phyloP scores from a whole-genome alignment of 768 basidiomycete genomes.

The Tulasnella sp. region DNA sequence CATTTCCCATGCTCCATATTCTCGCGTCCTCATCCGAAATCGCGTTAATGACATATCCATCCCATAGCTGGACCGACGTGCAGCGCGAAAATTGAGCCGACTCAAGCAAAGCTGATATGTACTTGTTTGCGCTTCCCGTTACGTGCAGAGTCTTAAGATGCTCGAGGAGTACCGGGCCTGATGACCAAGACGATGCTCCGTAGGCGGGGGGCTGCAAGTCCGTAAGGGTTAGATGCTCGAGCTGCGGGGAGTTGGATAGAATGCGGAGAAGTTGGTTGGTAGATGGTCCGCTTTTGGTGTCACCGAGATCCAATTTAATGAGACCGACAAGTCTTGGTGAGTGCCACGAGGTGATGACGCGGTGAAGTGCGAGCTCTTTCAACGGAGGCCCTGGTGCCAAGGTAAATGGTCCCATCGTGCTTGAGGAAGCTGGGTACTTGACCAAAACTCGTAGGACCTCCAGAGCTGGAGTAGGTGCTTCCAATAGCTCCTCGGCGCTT shows the following conservation, averaged over 20 bases:
- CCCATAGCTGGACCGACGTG: neutral
- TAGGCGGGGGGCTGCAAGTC: neutral
- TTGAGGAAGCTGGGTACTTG: neutral
- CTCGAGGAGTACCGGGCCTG: neutral
- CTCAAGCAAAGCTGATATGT: neutral
- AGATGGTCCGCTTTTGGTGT: neutral
- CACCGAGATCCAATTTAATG: neutral
- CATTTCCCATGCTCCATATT: neutral
- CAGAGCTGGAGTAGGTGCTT: neutral
- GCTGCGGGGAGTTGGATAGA: neutral
- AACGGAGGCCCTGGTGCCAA: neutral
- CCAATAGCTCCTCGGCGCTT: neutral
- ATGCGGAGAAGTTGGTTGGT: neutral
- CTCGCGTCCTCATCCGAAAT: neutral
- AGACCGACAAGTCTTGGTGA: neutral
- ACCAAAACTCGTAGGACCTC: neutral
- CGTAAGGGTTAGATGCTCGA: neutral
- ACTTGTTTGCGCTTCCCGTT: neutral
- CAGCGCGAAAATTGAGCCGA: neutral
- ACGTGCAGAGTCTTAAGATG: neutral
- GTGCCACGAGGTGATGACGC: neutral
- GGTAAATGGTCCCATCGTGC: neutral
- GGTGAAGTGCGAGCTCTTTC: neutral
- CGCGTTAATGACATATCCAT: neutral
- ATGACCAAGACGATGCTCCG: neutral